Conservation (phyloP, 2,329 filamentous ascomycete genomes). For the Mycosphaerella sp. region DNA sequence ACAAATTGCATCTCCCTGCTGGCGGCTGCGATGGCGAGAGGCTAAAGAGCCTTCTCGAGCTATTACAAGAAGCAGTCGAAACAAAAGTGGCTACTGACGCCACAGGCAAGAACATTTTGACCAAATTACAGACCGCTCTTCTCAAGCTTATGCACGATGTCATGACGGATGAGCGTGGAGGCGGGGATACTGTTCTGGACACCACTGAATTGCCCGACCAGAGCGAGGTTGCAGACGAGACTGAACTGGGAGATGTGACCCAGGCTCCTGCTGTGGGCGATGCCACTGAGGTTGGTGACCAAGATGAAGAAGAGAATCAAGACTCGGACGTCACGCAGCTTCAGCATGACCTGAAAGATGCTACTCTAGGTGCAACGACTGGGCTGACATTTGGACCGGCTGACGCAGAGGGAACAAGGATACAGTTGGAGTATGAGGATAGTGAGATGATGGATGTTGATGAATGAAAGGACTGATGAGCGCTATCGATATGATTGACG, state of each 20-base stretch:
- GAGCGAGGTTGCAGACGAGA: constrained; percentile 14
- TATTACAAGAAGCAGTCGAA: constrained; percentile 45
- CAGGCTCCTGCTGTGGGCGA: constrained; percentile 13
- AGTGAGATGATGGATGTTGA: constrained; percentile 25
- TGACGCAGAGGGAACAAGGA: constrained; percentile 35
- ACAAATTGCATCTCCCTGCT: constrained; percentile 74
- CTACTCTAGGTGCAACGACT: constrained; percentile 22
- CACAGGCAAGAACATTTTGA: constrained; percentile 49
- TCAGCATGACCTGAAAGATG: constrained; percentile 26
- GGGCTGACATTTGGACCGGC: constrained; percentile 28
- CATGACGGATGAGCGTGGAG: constrained; percentile 31
- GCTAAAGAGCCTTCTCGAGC: constrained; percentile 39
- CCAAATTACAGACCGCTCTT: constrained; percentile 47
- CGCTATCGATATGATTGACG: background rate
- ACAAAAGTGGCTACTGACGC: constrained; percentile 47
- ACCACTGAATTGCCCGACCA: constrained; percentile 21
- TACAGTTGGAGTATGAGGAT: constrained; percentile 25
- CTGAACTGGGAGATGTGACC: constrained; percentile 11
- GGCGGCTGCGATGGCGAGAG: constrained; percentile 28
- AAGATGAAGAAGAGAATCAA: constrained; percentile 20
- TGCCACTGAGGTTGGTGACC: constrained; percentile 11
- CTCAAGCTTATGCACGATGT: constrained; percentile 49
- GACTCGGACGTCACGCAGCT: constrained; percentile 25
- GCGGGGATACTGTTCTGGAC: constrained; percentile 30
- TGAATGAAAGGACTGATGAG: constrained; percentile 8